Conservation (phyloP, 202 grass and related monocot genomes). For the Saccharum hybrid region DNA sequence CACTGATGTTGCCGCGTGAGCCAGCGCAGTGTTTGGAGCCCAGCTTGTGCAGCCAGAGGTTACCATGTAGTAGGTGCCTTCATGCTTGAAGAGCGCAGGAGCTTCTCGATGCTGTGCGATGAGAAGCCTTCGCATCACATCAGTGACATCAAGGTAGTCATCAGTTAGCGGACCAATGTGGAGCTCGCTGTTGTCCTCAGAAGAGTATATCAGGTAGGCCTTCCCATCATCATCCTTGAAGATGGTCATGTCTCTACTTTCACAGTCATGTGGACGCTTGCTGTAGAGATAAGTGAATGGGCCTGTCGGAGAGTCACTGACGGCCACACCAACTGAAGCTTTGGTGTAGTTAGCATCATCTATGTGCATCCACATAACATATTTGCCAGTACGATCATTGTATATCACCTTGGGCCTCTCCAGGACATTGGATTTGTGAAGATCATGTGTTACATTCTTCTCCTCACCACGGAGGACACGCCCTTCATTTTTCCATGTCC, state of each 20-base stretch:
- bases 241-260: conserved; percentile 96
- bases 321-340: conserved; percentile 79
- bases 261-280: conserved; percentile 79
- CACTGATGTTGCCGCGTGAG: conserved; percentile 77
- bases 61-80: conserved; percentile 93
- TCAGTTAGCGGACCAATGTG: conserved; percentile 78
- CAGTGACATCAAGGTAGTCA: conserved; percentile 80
- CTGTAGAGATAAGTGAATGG: conserved; percentile 85
- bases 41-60: conserved; percentile 91
- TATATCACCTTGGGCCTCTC: conserved; percentile 98
- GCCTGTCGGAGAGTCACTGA: conserved; percentile 68
- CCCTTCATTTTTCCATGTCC: conserved; percentile 93
- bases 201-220: conserved; percentile 94
- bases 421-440: conserved; percentile 92
- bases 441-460: conserved; percentile 75
- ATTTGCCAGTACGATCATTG: conserved; percentile 71
- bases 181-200: conserved; percentile 89
- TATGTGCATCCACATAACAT: conserved; percentile 99
- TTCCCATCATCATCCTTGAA: conserved; percentile 96
- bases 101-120: conserved; percentile 82
- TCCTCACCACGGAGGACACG: conserved; percentile 73
- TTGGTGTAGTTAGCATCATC: conserved; percentile 94
- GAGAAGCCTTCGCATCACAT: conserved; percentile 60
- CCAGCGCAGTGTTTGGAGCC: conserved; percentile 82
- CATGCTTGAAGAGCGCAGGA: conserved; percentile 78